Base-by-base conservation (phyloP, 2,329 filamentous ascomycete species). In the Venturia asperata region DNA sequence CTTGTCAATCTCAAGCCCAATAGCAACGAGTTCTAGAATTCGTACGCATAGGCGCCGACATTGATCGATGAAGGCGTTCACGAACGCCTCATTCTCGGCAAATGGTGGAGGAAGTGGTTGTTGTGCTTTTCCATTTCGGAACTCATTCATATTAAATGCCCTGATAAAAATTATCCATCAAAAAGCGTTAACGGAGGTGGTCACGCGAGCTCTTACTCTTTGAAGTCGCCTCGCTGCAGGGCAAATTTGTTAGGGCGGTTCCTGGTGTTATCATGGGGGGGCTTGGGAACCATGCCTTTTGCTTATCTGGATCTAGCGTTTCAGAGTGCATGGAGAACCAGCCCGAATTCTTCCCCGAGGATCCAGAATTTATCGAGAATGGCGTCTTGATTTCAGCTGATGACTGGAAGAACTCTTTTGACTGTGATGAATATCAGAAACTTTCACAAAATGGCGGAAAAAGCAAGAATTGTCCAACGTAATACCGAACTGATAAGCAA, bases 101-200 rank as follows among this genome's bases (percentile, higher is more conserved):
- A 97, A 80, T 9, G 84, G 80, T 1, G 79, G 72, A 0, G 93
- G 92, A 1, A 97, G 80, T 10, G 89, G 87, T 74, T 97, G 93
- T 67, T 88, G 86, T 17, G 89, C 83, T 76, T 87, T 86, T 69
- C 85, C 82, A 68, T 85, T 70, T 66, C 80, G 73, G 73, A 94
- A 96, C 70, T 91, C 85, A 68, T 88, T 91, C 72, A 97, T 89
- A 78, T 97, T 99, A 82, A 97, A 93, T 45, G 89, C 91, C 79
- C 92, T 94, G 69, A 37, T 37, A 1, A n/a, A n/a, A n/a, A n/a
- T 34, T n/a, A 10, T 39, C 4, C 66, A n/a, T 41, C 62, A 45
- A 30, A 67, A 58, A 62, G 24, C n/a, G 58, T 27, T 10, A 27
- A 52, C 11, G 65, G 17, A 68, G 47, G 39, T 63, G 63, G 61